Evolutionary conservation across 2,329 filamentous ascomycete genomes (phyloP).

Genomic region (Fusarium compactum): DNA sequence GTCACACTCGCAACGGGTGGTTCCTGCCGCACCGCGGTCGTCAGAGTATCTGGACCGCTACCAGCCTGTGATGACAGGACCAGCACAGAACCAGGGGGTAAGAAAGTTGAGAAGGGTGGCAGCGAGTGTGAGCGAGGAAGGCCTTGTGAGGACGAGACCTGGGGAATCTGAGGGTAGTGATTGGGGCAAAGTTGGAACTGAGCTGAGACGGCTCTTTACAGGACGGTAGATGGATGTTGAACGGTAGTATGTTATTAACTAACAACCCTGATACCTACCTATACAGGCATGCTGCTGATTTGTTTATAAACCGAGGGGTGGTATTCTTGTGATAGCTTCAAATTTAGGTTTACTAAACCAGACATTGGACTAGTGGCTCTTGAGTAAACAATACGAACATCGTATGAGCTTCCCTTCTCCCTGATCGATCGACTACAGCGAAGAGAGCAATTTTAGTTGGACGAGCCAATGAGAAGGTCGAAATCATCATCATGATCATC

Average conservation of each 20-base stretch:
- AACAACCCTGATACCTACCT: neutral
- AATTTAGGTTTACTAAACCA: neutral
- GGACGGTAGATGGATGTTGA: conserved; percentile 26
- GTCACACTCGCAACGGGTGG: conserved; percentile 27
- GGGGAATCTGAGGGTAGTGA: conserved; percentile 22
- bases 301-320: neutral
- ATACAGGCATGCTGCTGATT: neutral
- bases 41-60: conserved; percentile 54
- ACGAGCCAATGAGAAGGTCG: conserved; percentile 3
- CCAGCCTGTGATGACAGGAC: conserved; percentile 35
- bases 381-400: neutral
- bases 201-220: conserved; percentile 44
- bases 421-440: neutral
- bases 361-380: neutral
- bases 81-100: conserved; percentile 8
- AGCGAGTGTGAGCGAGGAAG: conserved; percentile 27
- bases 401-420: neutral
- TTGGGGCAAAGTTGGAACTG: conserved; percentile 42
- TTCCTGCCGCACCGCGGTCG: conserved; percentile 41
- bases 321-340: neutral
- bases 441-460: neutral
- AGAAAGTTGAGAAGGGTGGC: conserved; percentile 24
- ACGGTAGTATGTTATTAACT: neutral
- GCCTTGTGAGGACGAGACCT: neutral
- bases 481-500: conserved; percentile 9